A percentile compares a stretch with the other conserved stretches of the same genome.
phyloP scores from a whole-genome alignment of 495 filamentous ascomycete species.

The Penicillium parvum region DNA sequence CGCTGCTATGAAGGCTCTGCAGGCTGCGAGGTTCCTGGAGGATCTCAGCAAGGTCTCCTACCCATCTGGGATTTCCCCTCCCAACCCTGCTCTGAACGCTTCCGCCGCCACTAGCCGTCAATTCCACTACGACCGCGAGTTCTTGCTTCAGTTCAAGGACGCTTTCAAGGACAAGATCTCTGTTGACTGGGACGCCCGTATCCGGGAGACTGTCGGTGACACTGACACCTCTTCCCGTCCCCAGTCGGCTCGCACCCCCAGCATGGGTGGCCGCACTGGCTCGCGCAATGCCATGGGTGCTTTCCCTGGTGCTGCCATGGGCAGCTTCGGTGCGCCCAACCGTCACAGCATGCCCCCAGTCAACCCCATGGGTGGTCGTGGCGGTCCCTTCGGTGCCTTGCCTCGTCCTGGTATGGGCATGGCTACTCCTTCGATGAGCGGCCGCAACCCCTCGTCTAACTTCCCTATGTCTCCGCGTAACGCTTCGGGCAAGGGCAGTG shows the following conservation, averaged over 20 bases:
- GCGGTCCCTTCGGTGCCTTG: slow-evolving; percentile 54
- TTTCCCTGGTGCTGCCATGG: slow-evolving; percentile 52
- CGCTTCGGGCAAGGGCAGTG: slow-evolving; percentile 50
- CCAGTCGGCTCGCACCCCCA: slow-evolving; percentile 65
- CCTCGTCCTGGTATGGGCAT: slow-evolving; percentile 52
- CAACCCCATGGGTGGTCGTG: slow-evolving; percentile 54
- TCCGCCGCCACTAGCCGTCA: slow-evolving; percentile 68
- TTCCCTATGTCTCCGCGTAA: slow-evolving; percentile 52
- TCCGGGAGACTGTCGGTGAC: slow-evolving; percentile 81
- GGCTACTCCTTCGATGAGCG: slow-evolving; percentile 44
- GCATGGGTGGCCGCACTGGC: slow-evolving; percentile 30
- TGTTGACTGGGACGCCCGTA: slow-evolving; percentile 77
- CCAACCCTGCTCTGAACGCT: slow-evolving; percentile 83
- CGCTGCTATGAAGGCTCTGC: slow-evolving; percentile 84
- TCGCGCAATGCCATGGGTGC: slow-evolving; percentile 25
- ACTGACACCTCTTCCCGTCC: slow-evolving; percentile 63
- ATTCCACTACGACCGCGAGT: slow-evolving; percentile 93
- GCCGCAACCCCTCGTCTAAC: slow-evolving; percentile 51
- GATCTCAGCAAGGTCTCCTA: slow-evolving; percentile 67
- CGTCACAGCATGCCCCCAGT: slow-evolving; percentile 58
- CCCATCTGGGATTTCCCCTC: slow-evolving; percentile 74
- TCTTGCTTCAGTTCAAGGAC: slow-evolving; percentile 93
- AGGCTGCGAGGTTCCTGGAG: slow-evolving; percentile 77
- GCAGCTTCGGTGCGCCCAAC: slow-evolving; percentile 54
- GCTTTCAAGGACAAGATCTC: slow-evolving; percentile 96